A percentile compares a stretch with the other conserved stretches of the same genome.
Conservation (phyloP, 345 rosid genomes). For the Linum usitatissimum region DNA sequence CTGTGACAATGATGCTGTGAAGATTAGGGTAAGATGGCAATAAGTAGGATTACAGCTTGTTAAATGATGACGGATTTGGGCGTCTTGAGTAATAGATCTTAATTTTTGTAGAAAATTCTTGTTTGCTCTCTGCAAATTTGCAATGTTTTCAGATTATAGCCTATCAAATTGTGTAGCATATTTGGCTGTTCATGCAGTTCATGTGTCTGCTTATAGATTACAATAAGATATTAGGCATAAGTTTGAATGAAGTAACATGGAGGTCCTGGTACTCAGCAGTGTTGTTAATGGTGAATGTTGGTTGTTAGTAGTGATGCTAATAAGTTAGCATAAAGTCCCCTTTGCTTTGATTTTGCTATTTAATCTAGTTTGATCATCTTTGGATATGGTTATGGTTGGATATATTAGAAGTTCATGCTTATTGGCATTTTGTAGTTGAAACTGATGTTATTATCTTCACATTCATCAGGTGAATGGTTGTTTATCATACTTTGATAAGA, state of each 20-base stretch:
- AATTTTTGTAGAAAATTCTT: background rate
- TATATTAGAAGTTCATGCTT: background rate
- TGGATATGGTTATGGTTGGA: background rate
- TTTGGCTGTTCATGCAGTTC: background rate
- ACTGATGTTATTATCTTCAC: slow-evolving; percentile 12
- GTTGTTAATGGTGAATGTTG: background rate
- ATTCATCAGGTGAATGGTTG: slow-evolving; percentile 84
- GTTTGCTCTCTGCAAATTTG: background rate
- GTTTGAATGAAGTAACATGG: background rate
- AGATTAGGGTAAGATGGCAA: background rate
- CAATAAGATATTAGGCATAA: background rate
- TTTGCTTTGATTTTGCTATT: background rate
- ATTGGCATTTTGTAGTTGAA: slow-evolving; percentile 10
- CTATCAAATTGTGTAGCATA: background rate
- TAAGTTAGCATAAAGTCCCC: background rate
- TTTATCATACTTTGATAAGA: slow-evolving; percentile 78
- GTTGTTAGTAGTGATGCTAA: background rate
- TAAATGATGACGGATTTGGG: background rate
- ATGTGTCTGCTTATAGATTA: background rate
- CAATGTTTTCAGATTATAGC: background rate
- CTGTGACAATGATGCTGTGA: background rate
- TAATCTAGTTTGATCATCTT: background rate
- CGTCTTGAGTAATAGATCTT: background rate
- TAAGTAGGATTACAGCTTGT: background rate
- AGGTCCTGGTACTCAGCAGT: background rate